Percentiles rank a stretch among this genome's conserved stretches.
phyloP scores from a whole-genome alignment of 2,329 filamentous ascomycete species.

The Microdochium trichocladiopsis region DNA sequence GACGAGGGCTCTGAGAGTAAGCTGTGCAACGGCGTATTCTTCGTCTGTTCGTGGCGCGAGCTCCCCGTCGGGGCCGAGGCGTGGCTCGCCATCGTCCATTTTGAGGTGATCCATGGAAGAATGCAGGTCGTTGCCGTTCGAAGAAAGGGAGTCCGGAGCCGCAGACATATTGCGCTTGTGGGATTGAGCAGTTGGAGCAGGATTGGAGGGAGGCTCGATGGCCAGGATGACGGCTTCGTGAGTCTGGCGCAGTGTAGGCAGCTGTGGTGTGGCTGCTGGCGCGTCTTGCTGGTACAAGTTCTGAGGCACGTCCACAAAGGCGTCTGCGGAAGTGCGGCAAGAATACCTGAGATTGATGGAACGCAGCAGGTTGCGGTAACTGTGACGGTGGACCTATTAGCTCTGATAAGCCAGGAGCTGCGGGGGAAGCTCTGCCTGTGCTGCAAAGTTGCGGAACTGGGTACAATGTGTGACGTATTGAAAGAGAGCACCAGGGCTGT shows the following conservation, averaged over 20 bases:
- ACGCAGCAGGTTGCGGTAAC: not conserved
- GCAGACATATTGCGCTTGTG: slow-evolving; percentile 47
- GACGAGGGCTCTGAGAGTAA: slow-evolving; percentile 94
- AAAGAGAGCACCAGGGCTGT: not conserved
- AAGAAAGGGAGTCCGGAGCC: slow-evolving; percentile 47
- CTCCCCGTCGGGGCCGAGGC: slow-evolving; percentile 67
- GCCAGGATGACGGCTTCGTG: not conserved
- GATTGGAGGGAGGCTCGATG: not conserved
- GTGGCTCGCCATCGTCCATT: slow-evolving; percentile 52
- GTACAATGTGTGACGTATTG: not conserved
- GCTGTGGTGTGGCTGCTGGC: not conserved
- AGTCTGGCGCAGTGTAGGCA: not conserved
- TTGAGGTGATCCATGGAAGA: slow-evolving; percentile 61
- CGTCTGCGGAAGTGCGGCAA: slow-evolving; percentile 6
- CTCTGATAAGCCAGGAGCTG: not conserved
- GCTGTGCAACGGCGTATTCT: slow-evolving; percentile 86
- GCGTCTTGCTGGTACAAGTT: not conserved
- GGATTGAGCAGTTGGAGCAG: slow-evolving; percentile 1
- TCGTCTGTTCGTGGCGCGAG: slow-evolving; percentile 86
- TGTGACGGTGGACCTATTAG: not conserved
- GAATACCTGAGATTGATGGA: slow-evolving; percentile 1
- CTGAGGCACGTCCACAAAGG: not conserved
- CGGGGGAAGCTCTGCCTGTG: not conserved
- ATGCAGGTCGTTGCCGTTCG: slow-evolving; percentile 54
- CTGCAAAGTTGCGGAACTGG: not conserved